Conservation (phyloP, 176 grass and related monocot species). For the Pontederia crassipes region DNA sequence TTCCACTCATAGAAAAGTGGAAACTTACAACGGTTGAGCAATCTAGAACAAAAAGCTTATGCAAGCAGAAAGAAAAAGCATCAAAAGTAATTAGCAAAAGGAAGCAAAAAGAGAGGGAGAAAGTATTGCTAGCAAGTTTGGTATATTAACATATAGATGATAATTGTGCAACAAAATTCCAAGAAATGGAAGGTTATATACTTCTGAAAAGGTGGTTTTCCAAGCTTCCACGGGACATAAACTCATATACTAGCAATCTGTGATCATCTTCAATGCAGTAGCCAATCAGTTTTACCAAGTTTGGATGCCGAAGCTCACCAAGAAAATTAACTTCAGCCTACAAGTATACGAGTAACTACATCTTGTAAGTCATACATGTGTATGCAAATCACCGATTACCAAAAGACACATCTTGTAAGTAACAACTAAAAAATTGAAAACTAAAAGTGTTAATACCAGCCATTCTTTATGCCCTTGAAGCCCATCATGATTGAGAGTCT, state of each 20-base stretch:
- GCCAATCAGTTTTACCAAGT: constrained; percentile 93
- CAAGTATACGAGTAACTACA: not conserved
- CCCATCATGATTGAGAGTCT: constrained; percentile 98
- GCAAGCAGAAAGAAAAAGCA: no score
- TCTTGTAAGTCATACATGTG: not conserved
- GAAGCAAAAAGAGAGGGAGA: no score
- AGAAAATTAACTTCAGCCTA: constrained; percentile 99
- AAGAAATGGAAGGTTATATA: constrained; percentile 26
- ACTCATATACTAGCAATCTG: constrained; percentile 91
- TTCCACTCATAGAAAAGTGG: no score
- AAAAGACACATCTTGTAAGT: not conserved
- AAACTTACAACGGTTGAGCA: no score
- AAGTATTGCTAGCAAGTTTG: not conserved
- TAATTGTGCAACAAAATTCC: not conserved
- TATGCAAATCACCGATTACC: constrained; percentile 5
- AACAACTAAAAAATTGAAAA: constrained; percentile 1
- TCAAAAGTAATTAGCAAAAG: no score
- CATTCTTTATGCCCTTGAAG: constrained; percentile 99
- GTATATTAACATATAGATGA: not conserved
- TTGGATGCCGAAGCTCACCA: constrained; percentile 90
- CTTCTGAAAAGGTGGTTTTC: constrained; percentile 99
- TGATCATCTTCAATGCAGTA: constrained; percentile 99
- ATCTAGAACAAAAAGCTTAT: no score
- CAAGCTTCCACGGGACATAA: constrained; percentile 97
- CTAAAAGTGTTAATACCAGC: constrained; percentile 42